Conservation (phyloP, 352 stramenopile species). For the Phytophthora litchii region DNA sequence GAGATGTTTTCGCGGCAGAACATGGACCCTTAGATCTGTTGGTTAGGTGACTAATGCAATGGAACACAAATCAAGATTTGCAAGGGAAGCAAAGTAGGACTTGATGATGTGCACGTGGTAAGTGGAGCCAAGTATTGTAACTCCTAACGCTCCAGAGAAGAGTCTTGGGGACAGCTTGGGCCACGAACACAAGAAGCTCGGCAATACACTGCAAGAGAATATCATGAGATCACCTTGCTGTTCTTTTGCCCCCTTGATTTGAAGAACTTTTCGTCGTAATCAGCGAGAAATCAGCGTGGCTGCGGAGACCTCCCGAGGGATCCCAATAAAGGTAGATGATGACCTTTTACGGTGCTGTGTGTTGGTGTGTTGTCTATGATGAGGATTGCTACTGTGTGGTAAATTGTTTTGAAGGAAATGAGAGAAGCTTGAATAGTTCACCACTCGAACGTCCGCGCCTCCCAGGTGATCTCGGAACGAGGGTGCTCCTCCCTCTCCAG, state of each 20-base stretch:
- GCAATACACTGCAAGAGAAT: slow-evolving; percentile 12
- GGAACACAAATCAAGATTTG: slow-evolving; percentile 15
- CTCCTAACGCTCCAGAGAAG: slow-evolving; percentile 19
- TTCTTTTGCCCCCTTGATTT: neutral
- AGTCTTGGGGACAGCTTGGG: slow-evolving; percentile 12
- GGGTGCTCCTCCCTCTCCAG: slow-evolving; percentile 6
- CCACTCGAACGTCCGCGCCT: slow-evolving; percentile 38
- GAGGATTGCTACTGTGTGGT: slow-evolving; percentile 15
- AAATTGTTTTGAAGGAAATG: slow-evolving; percentile 14
- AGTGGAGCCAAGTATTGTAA: slow-evolving; percentile 5
- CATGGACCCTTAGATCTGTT: slow-evolving; percentile 49
- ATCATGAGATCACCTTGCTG: slow-evolving; percentile 3
- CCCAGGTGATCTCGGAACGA: slow-evolving; percentile 26
- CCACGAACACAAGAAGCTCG: slow-evolving; percentile 1
- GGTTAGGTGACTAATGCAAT: slow-evolving; percentile 1
- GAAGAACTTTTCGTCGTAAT: neutral
- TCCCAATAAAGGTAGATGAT: slow-evolving; percentile 4
- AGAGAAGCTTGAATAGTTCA: slow-evolving; percentile 12
- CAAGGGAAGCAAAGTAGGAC: slow-evolving; percentile 1
- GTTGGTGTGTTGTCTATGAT: slow-evolving; percentile 2
- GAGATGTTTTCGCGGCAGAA: slow-evolving; percentile 79
- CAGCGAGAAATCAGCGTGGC: neutral
- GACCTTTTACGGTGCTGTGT: slow-evolving; percentile 11
- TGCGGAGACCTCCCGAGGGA: no score
- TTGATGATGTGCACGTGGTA: slow-evolving; percentile 22